Evolutionary conservation across 768 basidiomycete genomes (phyloP), one percentile per base, ranked within the genome.

Genomic region (Amanita subjunquillea): DNA sequence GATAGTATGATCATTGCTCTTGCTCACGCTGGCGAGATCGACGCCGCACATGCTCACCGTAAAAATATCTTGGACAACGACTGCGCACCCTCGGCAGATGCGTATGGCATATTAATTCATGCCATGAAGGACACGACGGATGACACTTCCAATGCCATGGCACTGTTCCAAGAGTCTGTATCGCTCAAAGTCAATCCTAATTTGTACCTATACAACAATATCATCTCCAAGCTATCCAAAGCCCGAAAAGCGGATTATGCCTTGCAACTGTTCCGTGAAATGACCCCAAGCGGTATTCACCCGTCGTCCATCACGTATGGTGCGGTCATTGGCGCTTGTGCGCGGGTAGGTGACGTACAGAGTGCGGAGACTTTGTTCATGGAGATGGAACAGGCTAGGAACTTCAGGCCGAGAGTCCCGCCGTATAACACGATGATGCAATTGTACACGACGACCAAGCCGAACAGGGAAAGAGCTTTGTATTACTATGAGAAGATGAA

Each of bases 351-450:
- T 1, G 93, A 98, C 63, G 78, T 80, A 5, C 68, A 72, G 3
- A 82, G 87, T 0, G 96, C 96, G 4, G 89, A 90, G 65, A 70
- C 73, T 7, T 68, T 96, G 42, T 99, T 96, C 69, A 62, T 68
- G 51, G 93, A 97, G 71, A 98, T 99, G 96, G 65, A 72, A 0
- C 57, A 66, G 41, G 73, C 80, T 54, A 72, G 67, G 34, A 85
- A 84, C 58, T 97, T 92, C 75, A 85, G 76, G 68, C 85, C 94
- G 7, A 76, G 93, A 6, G 83, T 96, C 1, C 96, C 95, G 17
- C 95, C 95, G 0, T 99, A 84, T 76, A 99, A 99, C 70, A 93
- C 87, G 32, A 96, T 99, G 93, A 97, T 99, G 80, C 96, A 99
- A 65, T 74, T 95, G 60, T 93, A 91, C 69, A 85, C 87, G 46